Evolutionary conservation across 805 yeast species (phyloP), one percentile per base, ranked within the genome.

Genomic region (Candida taoyuanica): DNA sequence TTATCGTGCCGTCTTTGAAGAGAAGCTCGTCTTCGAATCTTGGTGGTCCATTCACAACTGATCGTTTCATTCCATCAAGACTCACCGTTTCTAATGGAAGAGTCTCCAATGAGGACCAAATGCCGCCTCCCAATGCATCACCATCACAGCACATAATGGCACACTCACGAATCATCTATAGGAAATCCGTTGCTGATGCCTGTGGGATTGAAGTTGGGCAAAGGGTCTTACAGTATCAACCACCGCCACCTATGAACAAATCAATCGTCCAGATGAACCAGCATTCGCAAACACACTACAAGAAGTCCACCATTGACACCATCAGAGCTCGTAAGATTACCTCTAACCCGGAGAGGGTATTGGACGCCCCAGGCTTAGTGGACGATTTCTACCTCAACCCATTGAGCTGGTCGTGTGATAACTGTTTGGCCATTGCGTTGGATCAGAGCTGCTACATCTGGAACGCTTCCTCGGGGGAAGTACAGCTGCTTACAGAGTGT

Each of bases 351-450:
- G 96, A 86, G 48, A 74, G 95, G 46, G 95, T 93, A 1, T 68
- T 93, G 29, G 98, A 93, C 63, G 98, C 98, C 0, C 98, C 98
- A 0, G 96, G 96, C 0, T 72, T 89, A 41, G 73, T 82, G 17
- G 96, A 93, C 60, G 98, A 93, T 58, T 91, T 88, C 60, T 93
- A 91, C 59, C 70, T 88, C 37, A 88, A 88, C 55, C 67, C 91
- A 29, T 60, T 93, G 37, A 78, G 88, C 44, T 93, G 98, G 98
- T 88, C 96, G 7, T 65, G 67, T 47, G 76, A 79, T 21, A 87
- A 91, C 59, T 67, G 81, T 31, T 67, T 93, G 23, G 97, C 96
- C 1, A 84, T 93, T 55, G 98, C 96, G 1, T 67, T 93, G 35
- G 95, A 83, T 39, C 78, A 76, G 40, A 70, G 83, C 3, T 84